Base-by-base conservation (phyloP, 129 eudicot species). In the Escallonia herrerae region DNA sequence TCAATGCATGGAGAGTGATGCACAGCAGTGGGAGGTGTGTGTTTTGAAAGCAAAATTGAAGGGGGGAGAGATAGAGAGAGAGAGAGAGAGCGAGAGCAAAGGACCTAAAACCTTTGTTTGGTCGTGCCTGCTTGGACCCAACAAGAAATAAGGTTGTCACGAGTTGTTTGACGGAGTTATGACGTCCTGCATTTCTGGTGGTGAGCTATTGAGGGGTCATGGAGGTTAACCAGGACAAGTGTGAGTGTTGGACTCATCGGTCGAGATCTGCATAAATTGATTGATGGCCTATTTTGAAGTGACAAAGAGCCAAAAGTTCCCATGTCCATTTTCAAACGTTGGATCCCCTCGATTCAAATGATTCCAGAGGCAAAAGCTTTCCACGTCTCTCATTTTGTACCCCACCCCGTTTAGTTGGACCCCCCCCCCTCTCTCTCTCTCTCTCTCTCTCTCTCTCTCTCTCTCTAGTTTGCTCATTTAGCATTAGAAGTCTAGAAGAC, bases 321-420 rank as follows among this genome's bases (percentile, higher is more conserved):
- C 56, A 0, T 4, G 5, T n/a, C 3, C 33, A 3, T 8, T 15
- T 9, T 14, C 59, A 69, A 51, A 81, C 74, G 79, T 77, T 81
- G 83, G 80, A 81, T 73, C 67, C 74, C 54, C 45, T 58, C 72
- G 45, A 14, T 73, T 81, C 47, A 67, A 81, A 73, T 73, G 68
- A 77, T 74, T 77, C 63, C 11, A 65, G 83, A 74, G 83, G 73
- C 64, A 68, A 72, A 53, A 51, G 66, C 73, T 64, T n/a, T 60
- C 12, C 45, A 40, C 49, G 73, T 74, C 65, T 79, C 70, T n/a
- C 76, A 79, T 59, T 60, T 60, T 74, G 56, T 70, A 60, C 66
- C 66, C 69, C 57, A 53, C n/a, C n/a, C n/a, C n/a, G n/a, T 53
- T 48, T 53, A 3, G 15, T 45, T 53, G 57, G 57, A 53, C 57